Evolutionary conservation across 768 basidiomycete species (phyloP), one percentile per base, ranked within the genome.

Genomic region (Pisolithus albus): DNA sequence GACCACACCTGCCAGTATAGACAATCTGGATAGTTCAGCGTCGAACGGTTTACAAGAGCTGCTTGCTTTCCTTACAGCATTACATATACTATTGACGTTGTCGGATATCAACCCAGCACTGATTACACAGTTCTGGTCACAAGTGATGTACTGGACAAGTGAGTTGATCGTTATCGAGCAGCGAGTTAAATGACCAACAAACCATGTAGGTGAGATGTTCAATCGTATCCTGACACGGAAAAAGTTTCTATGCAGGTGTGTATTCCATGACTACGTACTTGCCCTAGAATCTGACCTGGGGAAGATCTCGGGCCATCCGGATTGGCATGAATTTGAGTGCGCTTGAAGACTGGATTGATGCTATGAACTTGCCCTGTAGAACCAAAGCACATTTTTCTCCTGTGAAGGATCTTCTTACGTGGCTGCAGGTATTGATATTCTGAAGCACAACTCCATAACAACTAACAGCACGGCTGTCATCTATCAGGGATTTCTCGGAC

Each of bases 61-160:
- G 49, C 87, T 84, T 15, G 76, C 84, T 1, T 86, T 95, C 64
- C 76, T 99, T 40, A 88, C 90, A 3, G 86, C 89, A 21, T 74
- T 97, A 5, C 85, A 98, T 52, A 83, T 87, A 11, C 70, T 98
- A 30, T 75, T 99, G 15, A 79, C 83, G 19, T 71, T 92, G 37
- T 91, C 94, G 44, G 88, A 93, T 52, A 81, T 97, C 57, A 97
- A 97, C 63, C 92, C 96, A 13, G 84, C 80, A 7, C 73, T 97
- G 16, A 84, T 83, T 47, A 83, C 86, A 6, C 96, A 99, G 65
- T 76, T 94, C 46, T 95, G 93, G 84, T 94, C 92, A 1, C 96
- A 99, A 68, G 83, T 96, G n/a, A 86, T 96, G 75, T 97, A 94
- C 65, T 99, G 96, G 96, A 86, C 92, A 21, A 91, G 92, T 89